A percentile compares a stretch with the other conserved stretches of the same genome.
phyloP scores from a whole-genome alignment of 257 asterid genomes.

The Fraxinus quadrangulata region DNA sequence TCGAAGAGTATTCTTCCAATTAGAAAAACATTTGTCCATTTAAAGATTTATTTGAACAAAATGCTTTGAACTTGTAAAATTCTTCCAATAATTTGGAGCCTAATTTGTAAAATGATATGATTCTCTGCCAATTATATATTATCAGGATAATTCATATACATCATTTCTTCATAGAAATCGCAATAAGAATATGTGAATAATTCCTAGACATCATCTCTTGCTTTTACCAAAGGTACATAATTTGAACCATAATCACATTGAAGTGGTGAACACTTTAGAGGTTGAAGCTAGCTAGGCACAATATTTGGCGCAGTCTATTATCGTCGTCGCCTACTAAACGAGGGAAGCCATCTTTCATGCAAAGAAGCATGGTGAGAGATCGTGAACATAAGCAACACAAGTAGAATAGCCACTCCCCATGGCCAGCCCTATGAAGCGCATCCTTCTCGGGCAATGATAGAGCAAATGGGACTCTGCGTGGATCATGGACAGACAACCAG shows the following conservation, averaged over 20 bases:
- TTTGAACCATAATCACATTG: neutral
- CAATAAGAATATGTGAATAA: neutral
- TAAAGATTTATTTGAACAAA: neutral
- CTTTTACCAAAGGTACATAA: neutral
- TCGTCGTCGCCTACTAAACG: constrained; percentile 38
- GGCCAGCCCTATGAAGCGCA: constrained; percentile 59
- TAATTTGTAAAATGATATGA: neutral
- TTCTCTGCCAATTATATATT: neutral
- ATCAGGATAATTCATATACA: neutral
- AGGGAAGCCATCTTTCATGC: constrained; percentile 67
- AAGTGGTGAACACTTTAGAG: neutral
- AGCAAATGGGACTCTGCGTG: constrained; percentile 44
- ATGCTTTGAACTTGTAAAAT: neutral
- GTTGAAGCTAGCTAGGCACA: neutral
- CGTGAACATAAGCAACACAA: constrained; percentile 62
- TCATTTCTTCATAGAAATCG: neutral
- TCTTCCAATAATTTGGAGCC: neutral
- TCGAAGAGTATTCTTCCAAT: neutral
- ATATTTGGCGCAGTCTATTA: neutral
- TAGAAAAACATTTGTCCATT: neutral
- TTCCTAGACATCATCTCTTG: neutral
- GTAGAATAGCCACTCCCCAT: constrained; percentile 54
- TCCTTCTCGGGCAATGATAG: constrained; percentile 60
- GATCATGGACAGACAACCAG: constrained; percentile 56
- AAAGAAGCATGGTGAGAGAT: constrained; percentile 60